Evolutionary conservation across 1,284 basidiomycete genomes (phyloP).

Genomic region (Apiotrichum domesticum): DNA sequence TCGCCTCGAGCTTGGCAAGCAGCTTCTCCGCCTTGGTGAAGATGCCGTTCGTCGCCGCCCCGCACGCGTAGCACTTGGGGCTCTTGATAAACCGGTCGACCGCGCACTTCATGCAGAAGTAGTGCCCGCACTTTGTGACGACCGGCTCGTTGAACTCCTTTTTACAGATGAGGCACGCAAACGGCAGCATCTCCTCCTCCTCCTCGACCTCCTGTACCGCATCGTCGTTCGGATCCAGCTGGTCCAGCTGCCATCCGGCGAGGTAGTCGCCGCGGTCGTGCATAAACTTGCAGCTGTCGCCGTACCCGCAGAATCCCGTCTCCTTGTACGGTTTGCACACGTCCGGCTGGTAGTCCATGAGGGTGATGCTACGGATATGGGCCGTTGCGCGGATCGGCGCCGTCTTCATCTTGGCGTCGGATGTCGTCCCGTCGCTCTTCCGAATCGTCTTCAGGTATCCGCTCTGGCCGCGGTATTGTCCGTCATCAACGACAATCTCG

Average conservation of each 20-base stretch:
- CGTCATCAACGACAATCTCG: slow-evolving; percentile 58
- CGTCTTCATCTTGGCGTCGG: slow-evolving; percentile 81
- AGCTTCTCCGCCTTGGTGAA: slow-evolving; percentile 53
- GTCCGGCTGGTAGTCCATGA: slow-evolving; percentile 97
- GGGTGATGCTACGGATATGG: slow-evolving; percentile 90
- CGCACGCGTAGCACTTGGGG: slow-evolving; percentile 92
- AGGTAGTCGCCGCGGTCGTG: slow-evolving; percentile 78
- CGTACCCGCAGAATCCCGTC: slow-evolving; percentile 98
- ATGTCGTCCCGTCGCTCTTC: slow-evolving; percentile 56
- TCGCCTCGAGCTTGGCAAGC: slow-evolving; percentile 43
- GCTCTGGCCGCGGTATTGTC: slow-evolving; percentile 77
- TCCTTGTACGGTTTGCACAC: slow-evolving; percentile 99
- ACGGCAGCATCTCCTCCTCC: slow-evolving; percentile 85
- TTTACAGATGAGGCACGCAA: slow-evolving; percentile 93
- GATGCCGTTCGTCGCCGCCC: slow-evolving; percentile 84
- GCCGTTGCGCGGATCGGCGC: slow-evolving; percentile 72
- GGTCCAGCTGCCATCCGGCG: slow-evolving; percentile 95
- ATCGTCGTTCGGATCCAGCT: slow-evolving; percentile 45
- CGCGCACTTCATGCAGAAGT: slow-evolving; percentile 86
- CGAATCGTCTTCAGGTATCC: slow-evolving; percentile 77
- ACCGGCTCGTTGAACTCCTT: slow-evolving; percentile 92
- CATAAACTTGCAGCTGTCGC: slow-evolving; percentile 95
- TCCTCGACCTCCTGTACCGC: slow-evolving; percentile 55
- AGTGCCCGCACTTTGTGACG: slow-evolving; percentile 93
- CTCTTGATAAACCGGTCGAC: slow-evolving; percentile 90